Evolutionary conservation across 2,329 filamentous ascomycete genomes (phyloP).

Genomic region (Fusarium sp.): DNA sequence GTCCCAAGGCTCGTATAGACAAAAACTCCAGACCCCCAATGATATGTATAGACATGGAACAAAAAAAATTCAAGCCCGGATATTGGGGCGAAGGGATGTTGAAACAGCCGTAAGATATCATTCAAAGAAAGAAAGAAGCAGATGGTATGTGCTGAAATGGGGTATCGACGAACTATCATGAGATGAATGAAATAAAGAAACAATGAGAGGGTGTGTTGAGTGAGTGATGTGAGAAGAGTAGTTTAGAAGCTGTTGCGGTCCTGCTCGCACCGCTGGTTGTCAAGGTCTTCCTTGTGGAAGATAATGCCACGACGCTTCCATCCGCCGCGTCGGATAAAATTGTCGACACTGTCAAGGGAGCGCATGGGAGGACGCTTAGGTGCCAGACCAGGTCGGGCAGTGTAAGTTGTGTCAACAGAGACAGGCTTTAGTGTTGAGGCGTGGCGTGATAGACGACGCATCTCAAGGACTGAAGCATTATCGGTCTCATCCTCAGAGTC

Average conservation of each 20-base stretch:
- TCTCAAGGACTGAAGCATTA: constrained; percentile 40
- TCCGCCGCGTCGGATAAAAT: constrained; percentile 57
- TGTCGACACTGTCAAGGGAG: constrained; percentile 54
- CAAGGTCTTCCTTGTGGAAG: constrained; percentile 53
- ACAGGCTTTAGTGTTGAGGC: constrained; percentile 41
- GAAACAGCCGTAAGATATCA: constrained; percentile 23
- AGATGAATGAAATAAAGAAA: constrained; percentile 20
- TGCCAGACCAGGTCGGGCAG: constrained; percentile 30
- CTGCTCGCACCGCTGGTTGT: constrained; percentile 29
- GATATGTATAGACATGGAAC: constrained; percentile 14
- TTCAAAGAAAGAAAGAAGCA: constrained; percentile 27
- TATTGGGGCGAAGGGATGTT: constrained; percentile 14
- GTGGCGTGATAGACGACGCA: constrained; percentile 42
- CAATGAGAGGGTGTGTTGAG: constrained; percentile 1
- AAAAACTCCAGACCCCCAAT: constrained; percentile 29
- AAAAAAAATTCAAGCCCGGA: constrained; percentile 16
- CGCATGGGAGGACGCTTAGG: constrained; percentile 54
- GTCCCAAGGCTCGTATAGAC: constrained; percentile 12
- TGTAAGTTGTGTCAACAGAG: constrained; percentile 53
- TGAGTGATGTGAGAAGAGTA: neutral
- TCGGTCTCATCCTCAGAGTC: constrained; percentile 41
- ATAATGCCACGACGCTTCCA: constrained; percentile 59
- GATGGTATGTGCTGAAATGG: constrained; percentile 26
- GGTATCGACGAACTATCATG: constrained; percentile 44
- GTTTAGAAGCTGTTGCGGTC: constrained; percentile 44